Evolutionary conservation across 257 asterid genomes (phyloP).

Genomic region (Coffea canephora): DNA sequence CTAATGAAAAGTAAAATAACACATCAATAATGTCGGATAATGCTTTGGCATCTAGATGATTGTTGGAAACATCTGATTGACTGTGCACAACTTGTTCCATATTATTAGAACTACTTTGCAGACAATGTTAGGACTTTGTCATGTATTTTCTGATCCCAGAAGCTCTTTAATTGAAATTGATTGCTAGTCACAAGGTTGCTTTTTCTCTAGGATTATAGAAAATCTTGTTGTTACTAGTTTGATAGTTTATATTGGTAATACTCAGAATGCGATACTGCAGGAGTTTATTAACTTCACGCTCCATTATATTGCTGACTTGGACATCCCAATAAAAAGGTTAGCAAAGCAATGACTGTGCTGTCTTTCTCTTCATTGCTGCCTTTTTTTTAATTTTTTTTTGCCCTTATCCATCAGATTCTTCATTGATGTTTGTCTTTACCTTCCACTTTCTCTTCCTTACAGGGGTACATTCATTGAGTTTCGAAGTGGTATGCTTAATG

Average conservation of each 20-base stretch:
- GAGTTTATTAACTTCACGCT: slow-evolving; percentile 88
- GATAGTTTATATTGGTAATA: slow-evolving; percentile 15
- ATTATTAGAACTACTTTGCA: neutral
- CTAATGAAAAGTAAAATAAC: neutral
- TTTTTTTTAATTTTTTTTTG: neutral
- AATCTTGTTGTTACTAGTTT: neutral
- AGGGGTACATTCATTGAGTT: slow-evolving; percentile 98
- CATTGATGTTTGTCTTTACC: slow-evolving; percentile 11
- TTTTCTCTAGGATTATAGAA: neutral
- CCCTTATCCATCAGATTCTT: neutral
- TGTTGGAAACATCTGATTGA: neutral
- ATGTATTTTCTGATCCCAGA: neutral
- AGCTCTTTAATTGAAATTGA: neutral
- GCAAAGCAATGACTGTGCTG: slow-evolving; percentile 22
- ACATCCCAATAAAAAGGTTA: slow-evolving; percentile 94
- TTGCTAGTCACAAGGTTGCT: neutral
- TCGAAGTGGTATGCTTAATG: slow-evolving; percentile 96
- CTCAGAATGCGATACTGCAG: slow-evolving; percentile 46
- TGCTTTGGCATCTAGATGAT: neutral
- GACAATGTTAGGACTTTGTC: neutral
- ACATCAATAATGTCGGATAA: neutral
- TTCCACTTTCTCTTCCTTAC: slow-evolving; percentile 16
- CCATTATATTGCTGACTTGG: slow-evolving; percentile 95
- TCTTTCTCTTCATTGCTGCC: neutral
- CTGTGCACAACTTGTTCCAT: neutral